These are phyloP conservation scores for Wickerhamomyces sydowiorum DNA, from an alignment of 805 yeast species.

Conservation along the genomic window DNA sequence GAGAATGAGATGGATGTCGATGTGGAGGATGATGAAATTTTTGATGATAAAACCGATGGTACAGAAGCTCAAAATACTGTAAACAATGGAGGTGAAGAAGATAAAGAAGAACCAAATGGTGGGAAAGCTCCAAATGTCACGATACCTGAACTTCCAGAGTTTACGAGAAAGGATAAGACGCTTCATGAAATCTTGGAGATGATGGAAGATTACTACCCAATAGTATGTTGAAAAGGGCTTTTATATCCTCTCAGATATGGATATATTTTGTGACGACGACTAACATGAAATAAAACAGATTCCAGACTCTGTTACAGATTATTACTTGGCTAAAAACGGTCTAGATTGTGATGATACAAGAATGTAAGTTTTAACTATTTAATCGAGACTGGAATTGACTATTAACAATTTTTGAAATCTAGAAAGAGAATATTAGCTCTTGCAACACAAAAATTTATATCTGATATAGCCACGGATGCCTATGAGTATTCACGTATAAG, in stretches of 20 bases:
- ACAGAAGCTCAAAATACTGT: slow-evolving; percentile 1
- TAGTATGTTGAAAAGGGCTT: slow-evolving; percentile 23
- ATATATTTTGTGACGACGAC: too few species aligned
- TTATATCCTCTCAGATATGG: not conserved
- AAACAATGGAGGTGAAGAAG: slow-evolving; percentile 3
- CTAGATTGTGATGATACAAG: slow-evolving; percentile 73
- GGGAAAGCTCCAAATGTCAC: slow-evolving; percentile 8
- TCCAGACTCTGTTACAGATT: slow-evolving; percentile 95
- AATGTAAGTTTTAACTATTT: slow-evolving; percentile 27
- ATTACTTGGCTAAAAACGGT: slow-evolving; percentile 81
- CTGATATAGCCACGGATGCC: slow-evolving; percentile 94
- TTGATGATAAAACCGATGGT: slow-evolving; percentile 17
- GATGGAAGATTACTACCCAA: slow-evolving; percentile 93
- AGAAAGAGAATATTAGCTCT: slow-evolving; percentile 76
- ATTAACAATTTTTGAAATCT: slow-evolving; percentile 1
- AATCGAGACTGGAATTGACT: not conserved
- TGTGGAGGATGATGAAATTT: slow-evolving; percentile 21
- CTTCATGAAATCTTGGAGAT: slow-evolving; percentile 76
- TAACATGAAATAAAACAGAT: slow-evolving; percentile 33
- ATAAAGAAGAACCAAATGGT: slow-evolving; percentile 7
- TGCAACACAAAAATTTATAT: slow-evolving; percentile 92
- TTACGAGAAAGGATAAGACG: slow-evolving; percentile 74
- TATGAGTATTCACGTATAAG: slow-evolving; percentile 92
- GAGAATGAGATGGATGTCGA: slow-evolving; percentile 18
- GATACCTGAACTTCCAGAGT: slow-evolving; percentile 49